Base-by-base conservation (phyloP, 23 red algal species). In the Chondrus crispus region DNA sequence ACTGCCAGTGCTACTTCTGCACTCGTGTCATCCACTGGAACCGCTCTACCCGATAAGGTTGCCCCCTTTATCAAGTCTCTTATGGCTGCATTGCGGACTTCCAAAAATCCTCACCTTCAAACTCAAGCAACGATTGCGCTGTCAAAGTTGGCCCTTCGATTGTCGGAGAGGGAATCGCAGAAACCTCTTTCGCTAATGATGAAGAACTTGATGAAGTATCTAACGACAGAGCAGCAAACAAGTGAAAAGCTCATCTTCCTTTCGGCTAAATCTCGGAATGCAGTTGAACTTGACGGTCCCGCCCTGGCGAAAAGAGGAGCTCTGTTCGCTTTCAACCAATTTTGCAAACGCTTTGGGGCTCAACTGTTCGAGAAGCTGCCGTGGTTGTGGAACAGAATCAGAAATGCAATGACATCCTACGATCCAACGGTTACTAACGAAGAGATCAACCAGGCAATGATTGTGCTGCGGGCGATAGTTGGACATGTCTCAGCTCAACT, bases 121-220 rank as follows among this genome's bases (percentile, higher is more conserved):
- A 37, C 43, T 50, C 81, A 81, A 43, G 95, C 95, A 6, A 89
- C 88, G 1, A 46, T 45, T 6, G 81, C 80, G 26, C 41, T 89
- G 22, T 69, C 95, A 44, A 46, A 41, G 16, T 63, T 96, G 44
- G 73, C 84, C 26, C 55, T 58, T 48, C 92, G 93, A 43, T 57
- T 98, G 88, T 52, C 79, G 40, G 22, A 60, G 13, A 33, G 75
- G 45, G 82, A 84, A 19, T 79, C 53, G 79, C 60, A 79, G 32
- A 94, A 94, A 48, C 81, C 91, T 5, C 19, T 94, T 35, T 28
- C 47, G 12, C 54, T 95, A 18, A 83, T 98, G 63, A 28, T 91
- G 44, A 96, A 99, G 58, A 99, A 99, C 70, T 64, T 99, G 42
- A 70, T 85, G 73, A 98, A 98, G 63, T 91, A 93, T 54, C 57